phyloP scores from a whole-genome alignment of 345 rosid genomes.

The Lumnitzera racemosa region DNA sequence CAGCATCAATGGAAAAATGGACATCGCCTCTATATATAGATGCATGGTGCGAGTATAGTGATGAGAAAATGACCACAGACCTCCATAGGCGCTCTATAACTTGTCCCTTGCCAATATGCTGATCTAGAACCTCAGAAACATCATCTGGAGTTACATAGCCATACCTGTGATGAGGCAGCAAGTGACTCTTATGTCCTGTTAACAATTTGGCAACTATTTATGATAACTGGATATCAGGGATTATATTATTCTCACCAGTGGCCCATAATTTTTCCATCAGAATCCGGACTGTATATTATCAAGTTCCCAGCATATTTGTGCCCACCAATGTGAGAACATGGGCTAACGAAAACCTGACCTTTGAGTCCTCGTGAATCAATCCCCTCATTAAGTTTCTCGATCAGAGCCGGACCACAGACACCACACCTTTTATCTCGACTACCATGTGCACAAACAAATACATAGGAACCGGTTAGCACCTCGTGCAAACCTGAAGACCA shows the following conservation, averaged over 20 bases:
- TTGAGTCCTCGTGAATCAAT: conserved; percentile 53
- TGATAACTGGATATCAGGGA: too few species aligned
- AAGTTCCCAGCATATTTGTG: conserved; percentile 98
- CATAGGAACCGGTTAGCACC: conserved; percentile 49
- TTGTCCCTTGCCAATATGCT: conserved; percentile 76
- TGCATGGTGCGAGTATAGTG: neutral
- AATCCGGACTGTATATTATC: conserved; percentile 61
- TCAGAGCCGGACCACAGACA: conserved; percentile 87
- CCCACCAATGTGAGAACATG: conserved; percentile 92
- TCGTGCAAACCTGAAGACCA: conserved; percentile 67
- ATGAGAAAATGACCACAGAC: conserved; percentile 20
- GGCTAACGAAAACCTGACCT: conserved; percentile 49
- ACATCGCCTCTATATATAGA: neutral
- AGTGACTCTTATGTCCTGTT: neutral
- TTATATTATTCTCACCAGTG: conserved; percentile 51
- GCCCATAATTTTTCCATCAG: conserved; percentile 55
- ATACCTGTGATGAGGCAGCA: conserved; percentile 49
- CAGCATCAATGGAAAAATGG: neutral
- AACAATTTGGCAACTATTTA: too few species aligned
- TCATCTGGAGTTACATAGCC: conserved; percentile 94
- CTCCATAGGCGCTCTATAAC: conserved; percentile 74
- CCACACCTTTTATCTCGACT: conserved; percentile 93
- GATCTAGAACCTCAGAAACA: conserved; percentile 79
- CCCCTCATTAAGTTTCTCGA: conserved; percentile 64
- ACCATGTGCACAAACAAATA: conserved; percentile 89